Conservation (phyloP, 1,284 basidiomycete species). For the Ganoderma resinaceum region DNA sequence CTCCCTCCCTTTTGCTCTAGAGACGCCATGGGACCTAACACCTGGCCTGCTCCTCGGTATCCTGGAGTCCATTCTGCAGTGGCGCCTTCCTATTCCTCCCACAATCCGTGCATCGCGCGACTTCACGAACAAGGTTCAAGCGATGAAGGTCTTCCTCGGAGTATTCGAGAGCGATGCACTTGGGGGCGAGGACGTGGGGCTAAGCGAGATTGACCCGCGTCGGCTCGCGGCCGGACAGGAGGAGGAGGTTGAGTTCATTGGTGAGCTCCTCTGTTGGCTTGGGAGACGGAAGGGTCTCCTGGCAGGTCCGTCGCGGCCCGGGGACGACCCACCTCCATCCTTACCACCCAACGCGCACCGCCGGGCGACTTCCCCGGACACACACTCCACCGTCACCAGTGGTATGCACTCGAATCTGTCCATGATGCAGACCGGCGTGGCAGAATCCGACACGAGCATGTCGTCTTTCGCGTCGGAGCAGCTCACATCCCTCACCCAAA, state of each 20-base stretch:
- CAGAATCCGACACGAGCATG: conserved; percentile 44
- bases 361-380: conserved; percentile 41
- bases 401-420: conserved; percentile 44
- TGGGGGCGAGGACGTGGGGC: conserved; percentile 57
- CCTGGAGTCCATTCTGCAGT: conserved; percentile 62
- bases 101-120: conserved; percentile 49
- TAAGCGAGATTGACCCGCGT: conserved; percentile 68
- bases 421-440: conserved; percentile 35
- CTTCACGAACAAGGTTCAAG: conserved; percentile 51
- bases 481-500: conserved; percentile 31
- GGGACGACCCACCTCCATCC: conserved; percentile 13
- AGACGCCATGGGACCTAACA: conserved; percentile 72
- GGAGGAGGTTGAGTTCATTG: conserved; percentile 70
- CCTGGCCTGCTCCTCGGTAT: conserved; percentile 72
- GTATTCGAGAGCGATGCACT: conserved; percentile 75
- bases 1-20: conserved; percentile 52
- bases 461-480: conserved; percentile 40
- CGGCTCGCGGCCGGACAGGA: conserved; percentile 64
- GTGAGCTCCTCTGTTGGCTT: conserved; percentile 70
- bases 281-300: conserved; percentile 54
- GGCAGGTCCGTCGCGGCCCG: conserved; percentile 19
- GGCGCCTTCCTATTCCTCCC: conserved; percentile 53
- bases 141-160: conserved; percentile 82
- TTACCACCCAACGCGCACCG: conserved; percentile 9
- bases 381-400: conserved; percentile 45